A percentile compares a stretch with the other conserved stretches of the same genome.
These are phyloP conservation scores for Euphorbia corollata DNA, from an alignment of 441 rosid genomes.

Conservation along the genomic window DNA sequence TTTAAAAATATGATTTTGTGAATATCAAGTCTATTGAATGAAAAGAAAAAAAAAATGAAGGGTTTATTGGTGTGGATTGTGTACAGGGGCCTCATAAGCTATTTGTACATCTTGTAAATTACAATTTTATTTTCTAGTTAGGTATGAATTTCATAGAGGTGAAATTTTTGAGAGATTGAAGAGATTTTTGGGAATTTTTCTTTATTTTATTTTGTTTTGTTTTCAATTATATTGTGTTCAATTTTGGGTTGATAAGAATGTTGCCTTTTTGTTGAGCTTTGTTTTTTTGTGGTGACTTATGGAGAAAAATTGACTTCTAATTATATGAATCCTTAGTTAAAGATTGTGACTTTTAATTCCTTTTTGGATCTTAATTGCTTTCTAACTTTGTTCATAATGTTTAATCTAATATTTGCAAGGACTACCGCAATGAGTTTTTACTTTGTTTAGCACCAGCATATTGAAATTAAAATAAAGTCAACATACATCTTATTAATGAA, in stretches of 20 bases:
- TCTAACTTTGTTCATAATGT: too few relatives aligned
- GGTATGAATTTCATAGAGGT: constrained; percentile 29
- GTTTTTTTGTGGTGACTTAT: background rate
- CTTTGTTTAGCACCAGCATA: too few relatives aligned
- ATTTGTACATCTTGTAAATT: constrained; percentile 43
- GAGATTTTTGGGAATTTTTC: constrained; percentile 4
- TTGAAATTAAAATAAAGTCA: too few relatives aligned
- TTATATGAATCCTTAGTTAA: background rate
- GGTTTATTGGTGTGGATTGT: constrained; percentile 6
- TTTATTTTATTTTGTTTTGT: constrained; percentile 20
- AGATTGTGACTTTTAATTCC: background rate
- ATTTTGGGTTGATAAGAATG: background rate
- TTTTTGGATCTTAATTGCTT: too few relatives aligned
- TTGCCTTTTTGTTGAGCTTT: background rate
- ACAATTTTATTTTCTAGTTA: constrained; percentile 39
- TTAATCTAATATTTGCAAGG: too few relatives aligned
- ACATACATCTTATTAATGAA: too few relatives aligned
- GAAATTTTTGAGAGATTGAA: background rate
- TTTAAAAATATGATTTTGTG: background rate
- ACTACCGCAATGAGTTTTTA: too few relatives aligned
- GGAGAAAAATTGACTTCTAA: background rate
- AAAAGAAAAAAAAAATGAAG: background rate
- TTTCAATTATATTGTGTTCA: background rate
- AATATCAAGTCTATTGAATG: background rate
- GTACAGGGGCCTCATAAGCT: constrained; percentile 28